Evolutionary conservation across 1,284 basidiomycete genomes (phyloP).

Genomic region (Erythrobasidium hasegawianum): DNA sequence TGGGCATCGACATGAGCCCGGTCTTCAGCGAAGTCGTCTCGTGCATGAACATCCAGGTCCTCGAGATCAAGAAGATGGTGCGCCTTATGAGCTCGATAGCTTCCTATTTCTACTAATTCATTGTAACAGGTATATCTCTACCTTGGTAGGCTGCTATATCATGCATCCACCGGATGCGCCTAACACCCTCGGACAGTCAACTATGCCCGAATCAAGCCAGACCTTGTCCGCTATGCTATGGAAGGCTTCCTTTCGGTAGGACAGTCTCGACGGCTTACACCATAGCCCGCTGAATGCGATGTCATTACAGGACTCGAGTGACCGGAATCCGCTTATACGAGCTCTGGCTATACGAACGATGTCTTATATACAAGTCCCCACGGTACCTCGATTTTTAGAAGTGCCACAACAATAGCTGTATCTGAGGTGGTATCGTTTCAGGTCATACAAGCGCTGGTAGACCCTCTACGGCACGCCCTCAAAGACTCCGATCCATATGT

Average conservation of each 20-base stretch:
- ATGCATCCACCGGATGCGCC: not conserved
- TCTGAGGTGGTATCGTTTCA: constrained; percentile 5
- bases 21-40: constrained; percentile 85
- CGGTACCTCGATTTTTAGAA: constrained; percentile 47
- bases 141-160: constrained; percentile 52
- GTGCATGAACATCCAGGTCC: constrained; percentile 76
- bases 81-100: not conserved
- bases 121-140: constrained; percentile 64
- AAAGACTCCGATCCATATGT: constrained; percentile 90
- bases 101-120: not conserved
- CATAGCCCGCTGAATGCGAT: constrained; percentile 70
- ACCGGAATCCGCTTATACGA: constrained; percentile 85
- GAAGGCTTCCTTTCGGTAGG: constrained; percentile 79
- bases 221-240: constrained; percentile 81
- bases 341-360: constrained; percentile 91
- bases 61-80: constrained; percentile 99
- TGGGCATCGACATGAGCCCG: constrained; percentile 76
- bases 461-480: constrained; percentile 79
- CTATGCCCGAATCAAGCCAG: constrained; percentile 81
- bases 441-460: constrained; percentile 71
- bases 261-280: constrained; percentile 72
- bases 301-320: constrained; percentile 70
- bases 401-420: too few species aligned
- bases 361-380: constrained; percentile 86
- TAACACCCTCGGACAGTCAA: constrained; percentile 56